Evolutionary conservation across 805 yeast species (phyloP).

Genomic region (Yamadazyma takamatsuzukensis): DNA sequence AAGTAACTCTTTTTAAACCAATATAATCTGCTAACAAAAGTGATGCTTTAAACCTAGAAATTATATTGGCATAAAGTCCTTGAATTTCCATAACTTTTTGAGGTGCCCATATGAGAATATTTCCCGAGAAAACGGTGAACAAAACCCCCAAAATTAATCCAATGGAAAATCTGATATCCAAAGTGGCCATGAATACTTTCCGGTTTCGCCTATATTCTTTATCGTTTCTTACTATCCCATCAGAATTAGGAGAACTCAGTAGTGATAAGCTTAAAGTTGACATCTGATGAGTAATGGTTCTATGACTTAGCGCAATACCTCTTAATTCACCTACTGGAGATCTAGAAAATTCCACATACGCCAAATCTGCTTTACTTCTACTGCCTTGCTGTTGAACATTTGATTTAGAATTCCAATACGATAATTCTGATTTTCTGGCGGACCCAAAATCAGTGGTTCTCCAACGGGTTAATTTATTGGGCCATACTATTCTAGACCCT

Average conservation of each 20-base stretch:
- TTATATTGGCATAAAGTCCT: conserved; percentile 81
- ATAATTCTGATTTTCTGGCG: conserved; percentile 35
- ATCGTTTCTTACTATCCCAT: conserved; percentile 45
- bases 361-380: conserved; percentile 50
- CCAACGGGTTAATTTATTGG: conserved; percentile 70
- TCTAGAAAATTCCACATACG: conserved; percentile 88
- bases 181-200: conserved; percentile 50
- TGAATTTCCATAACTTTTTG: conserved; percentile 69
- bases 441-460: conserved; percentile 85
- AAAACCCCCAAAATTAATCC: conserved; percentile 82
- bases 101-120: conserved; percentile 75
- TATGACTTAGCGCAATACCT: conserved; percentile 91
- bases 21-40: conserved; percentile 81
- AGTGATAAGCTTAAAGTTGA: conserved; percentile 65
- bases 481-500: conserved; percentile 54
- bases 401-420: conserved; percentile 18
- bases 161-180: conserved; percentile 54
- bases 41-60: conserved; percentile 67
- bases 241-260: conserved; percentile 60
- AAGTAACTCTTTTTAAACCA: conserved; percentile 84
- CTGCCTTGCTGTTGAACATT: conserved; percentile 10
- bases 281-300: conserved; percentile 88
- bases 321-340: conserved; percentile 88
- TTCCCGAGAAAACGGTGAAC: conserved; percentile 82
- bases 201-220: conserved; percentile 34